Base-by-base conservation (phyloP, 371 early-diverging fungal genomes). In the Mucor saturninus region DNA sequence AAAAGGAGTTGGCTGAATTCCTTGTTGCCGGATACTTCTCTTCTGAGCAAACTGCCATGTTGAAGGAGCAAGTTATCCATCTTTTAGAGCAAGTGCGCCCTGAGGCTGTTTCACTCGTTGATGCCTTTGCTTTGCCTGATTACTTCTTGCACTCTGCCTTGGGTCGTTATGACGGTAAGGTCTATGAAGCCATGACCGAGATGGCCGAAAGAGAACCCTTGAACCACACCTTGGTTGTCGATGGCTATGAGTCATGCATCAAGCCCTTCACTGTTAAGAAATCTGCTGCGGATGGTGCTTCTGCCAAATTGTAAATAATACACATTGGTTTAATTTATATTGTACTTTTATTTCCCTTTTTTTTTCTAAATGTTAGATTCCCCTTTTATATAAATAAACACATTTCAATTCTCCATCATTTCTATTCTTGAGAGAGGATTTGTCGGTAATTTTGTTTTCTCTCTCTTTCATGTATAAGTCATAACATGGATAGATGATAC, bases 101-200 rank as follows among this genome's bases (percentile, higher is more conserved):
- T 32, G 77, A 92, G 30, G 92, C 91, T 7, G 82, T 93, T 26
- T 77, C 86, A 0, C 75, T 93, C 21, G 92, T 92, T 4, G 93
- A 93, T 66, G 84, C 91, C 1, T 91, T 93, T 73, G 92, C 86
- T 42, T 73, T 91, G 29, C 84, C 93, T 1, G 95, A 94, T 54
- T 87, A 87, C 53, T 75, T 79, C 38, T 79, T 94, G 7, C 86
- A 91, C 71, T 90, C 91, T 35, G 89, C 93, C 4, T 69, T 94
- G 6, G 95, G 92, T 39, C 80, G 87, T 14, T 82, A 74, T 28
- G 93, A 93, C 59, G 94, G 93, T 54, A 74, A 81, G 53, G 88
- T 90, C 9, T 94, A 94, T 59, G 91, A 91, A 61, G 69, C 81
- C 45, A 84, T 90, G 72, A 74, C 85, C 28, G 67, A 86, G 68